A percentile compares a stretch with the other conserved stretches of the same genome.
Evolutionary conservation across 371 early-diverging fungal species (phyloP).

Genomic region (Paraphysoderma sedebokerense): DNA sequence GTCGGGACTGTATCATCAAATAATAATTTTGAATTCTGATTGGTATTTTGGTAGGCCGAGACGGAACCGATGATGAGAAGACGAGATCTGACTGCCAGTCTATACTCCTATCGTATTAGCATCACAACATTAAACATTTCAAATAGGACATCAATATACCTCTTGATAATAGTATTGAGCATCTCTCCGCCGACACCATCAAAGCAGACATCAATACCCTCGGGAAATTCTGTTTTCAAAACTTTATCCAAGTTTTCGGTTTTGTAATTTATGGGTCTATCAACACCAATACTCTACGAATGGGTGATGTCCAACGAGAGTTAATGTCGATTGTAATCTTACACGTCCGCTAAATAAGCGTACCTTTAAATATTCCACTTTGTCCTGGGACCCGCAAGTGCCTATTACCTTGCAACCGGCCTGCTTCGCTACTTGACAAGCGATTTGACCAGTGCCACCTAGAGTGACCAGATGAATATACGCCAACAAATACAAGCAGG

Average conservation of each 20-base stretch:
- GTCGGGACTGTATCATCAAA: slow-evolving; percentile 24
- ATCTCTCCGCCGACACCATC: slow-evolving; percentile 41
- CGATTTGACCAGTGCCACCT: slow-evolving; percentile 31
- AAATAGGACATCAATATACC: slow-evolving; percentile 3
- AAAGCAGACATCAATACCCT: slow-evolving; percentile 36
- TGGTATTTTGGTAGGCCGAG: slow-evolving; percentile 16
- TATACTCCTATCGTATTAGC: not conserved
- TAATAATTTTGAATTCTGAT: too few relatives aligned
- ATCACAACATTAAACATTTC: not conserved
- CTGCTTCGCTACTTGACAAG: slow-evolving; percentile 26
- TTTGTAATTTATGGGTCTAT: slow-evolving; percentile 27
- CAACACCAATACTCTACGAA: slow-evolving; percentile 16
- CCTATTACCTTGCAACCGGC: slow-evolving; percentile 25
- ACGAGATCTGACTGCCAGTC: slow-evolving; percentile 29
- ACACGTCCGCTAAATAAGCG: too few relatives aligned
- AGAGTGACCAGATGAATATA: too few relatives aligned
- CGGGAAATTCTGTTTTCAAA: slow-evolving; percentile 30
- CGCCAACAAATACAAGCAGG: too few relatives aligned
- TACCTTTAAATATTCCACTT: not conserved
- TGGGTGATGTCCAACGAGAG: too few relatives aligned
- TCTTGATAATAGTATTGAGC: slow-evolving; percentile 23
- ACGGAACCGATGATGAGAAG: slow-evolving; percentile 39
- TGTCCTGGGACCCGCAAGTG: slow-evolving; percentile 15
- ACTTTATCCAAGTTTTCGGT: slow-evolving; percentile 27
- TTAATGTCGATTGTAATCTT: too few relatives aligned